Base-by-base conservation (phyloP, 2,329 filamentous ascomycete species). In the Penicillium aurantiogriseum region DNA sequence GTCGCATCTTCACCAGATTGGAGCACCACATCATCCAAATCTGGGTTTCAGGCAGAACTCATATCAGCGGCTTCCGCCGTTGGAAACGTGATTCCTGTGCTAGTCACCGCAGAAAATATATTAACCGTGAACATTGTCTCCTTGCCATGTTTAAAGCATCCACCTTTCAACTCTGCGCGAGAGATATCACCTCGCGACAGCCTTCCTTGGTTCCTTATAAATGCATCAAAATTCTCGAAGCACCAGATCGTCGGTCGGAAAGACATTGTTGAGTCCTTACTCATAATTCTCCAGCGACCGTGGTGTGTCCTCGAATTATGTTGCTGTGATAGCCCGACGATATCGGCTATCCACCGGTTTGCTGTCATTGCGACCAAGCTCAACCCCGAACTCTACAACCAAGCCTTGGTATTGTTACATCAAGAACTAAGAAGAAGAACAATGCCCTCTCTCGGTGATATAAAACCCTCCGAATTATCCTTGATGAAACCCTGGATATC, bases 301-400 rank as follows among this genome's bases (percentile, higher is more conserved):
- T 50, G 47, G 47, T 50, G 35, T 50, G 23, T 50, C 17, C 47
- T 50, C 11, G 47, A 39, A 9, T 7, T 50, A 39, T 50, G 47
- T 39, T 50, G 47, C 25, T 50, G 35, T 21, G n/a, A 50, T 27
- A 39, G 7, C 17, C 13, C 4, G 2, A 23, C n/a, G 13, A 27
- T 50, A 50, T 50, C 47, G 7, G 47, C 35, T 2, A 39, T 50
- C 19, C 17, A 50, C 35, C 47, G 9, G 35, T 50, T 50, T 36
- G 35, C 23, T 11, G 6, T 39, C 13, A 6, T 50, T 19, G 47
- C 47, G 25, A 15, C 25, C 11, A 21, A 50, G 7, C 25, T 50
- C 23, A 21, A 29, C 7, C 11, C 23, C 5, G 4, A 19, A 17
- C 10, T 39, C 11, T 50, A 39, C 35, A 39, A 21, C 7, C 17